Conservation (phyloP, 768 basidiomycete genomes). For the Trametes coccinea region DNA sequence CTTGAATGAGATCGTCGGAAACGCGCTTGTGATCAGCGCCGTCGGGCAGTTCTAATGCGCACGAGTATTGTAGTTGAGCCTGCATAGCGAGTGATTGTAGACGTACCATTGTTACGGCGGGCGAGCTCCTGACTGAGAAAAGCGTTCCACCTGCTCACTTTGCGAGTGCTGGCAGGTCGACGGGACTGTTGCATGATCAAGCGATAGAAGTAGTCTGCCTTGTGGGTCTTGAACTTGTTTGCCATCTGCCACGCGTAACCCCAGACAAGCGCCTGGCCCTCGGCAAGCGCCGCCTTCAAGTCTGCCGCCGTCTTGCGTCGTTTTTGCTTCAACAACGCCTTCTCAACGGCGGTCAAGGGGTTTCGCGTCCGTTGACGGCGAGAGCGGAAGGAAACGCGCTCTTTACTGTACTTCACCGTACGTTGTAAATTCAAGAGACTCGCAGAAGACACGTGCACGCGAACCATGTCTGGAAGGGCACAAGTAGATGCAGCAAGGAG, state of each 20-base stretch:
- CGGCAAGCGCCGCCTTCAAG: neutral
- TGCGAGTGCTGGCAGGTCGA: neutral
- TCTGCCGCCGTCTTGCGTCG: neutral
- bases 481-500: neutral
- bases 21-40: neutral
- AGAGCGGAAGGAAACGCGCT: neutral
- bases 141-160: slow-evolving; percentile 6
- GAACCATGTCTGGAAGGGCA: neutral
- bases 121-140: neutral
- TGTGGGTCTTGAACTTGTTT: neutral
- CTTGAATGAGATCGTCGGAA: neutral
- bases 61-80: neutral
- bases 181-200: slow-evolving; percentile 1
- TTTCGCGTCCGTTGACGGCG: neutral
- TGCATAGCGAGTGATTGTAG: neutral
- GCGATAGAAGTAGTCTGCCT: neutral
- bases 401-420: neutral
- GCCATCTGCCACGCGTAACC: neutral
- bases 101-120: slow-evolving; percentile 3
- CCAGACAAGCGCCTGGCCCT: neutral
- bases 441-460: neutral
- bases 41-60: neutral
- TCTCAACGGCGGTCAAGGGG: neutral
- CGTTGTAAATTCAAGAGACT: neutral
- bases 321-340: neutral